Evolutionary conservation across 306 rosid genomes (phyloP), one percentile per base, ranked within the genome.

Genomic region (Malus sieversii): DNA sequence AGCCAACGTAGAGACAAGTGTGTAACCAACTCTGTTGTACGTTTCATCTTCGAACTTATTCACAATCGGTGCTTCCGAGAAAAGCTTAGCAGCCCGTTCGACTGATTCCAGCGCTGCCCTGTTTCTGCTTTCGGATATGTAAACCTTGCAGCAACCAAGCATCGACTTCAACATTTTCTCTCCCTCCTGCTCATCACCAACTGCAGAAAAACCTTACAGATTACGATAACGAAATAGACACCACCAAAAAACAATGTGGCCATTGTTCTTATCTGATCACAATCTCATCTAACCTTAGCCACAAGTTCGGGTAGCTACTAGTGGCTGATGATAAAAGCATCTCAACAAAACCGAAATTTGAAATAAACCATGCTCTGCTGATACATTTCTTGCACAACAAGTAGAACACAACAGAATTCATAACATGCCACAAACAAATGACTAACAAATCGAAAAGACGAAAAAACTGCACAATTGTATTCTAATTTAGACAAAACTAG

Each of bases 61-160:
- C 70, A 96, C 66, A 55, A 92, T 79, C 18, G 91, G 91, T 58
- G 85, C 92, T 53, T 71, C 79, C 4, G 90, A 91, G 80, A 86
- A 88, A 70, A 71, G 74, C 84, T 84, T 92, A 42, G 90, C 89
- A 70, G 97, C 97, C 73, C 30, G 70, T 75, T 92, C 98, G 22
- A 90, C 90, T 3, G 86, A 75, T 53, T 91, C 93, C 66, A 95
- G 76, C 2, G 93, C 98, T 66, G 33, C 77, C 82, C 77, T 87
- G 83, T 88, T 92, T 77, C 99, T 80, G 84, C 93, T 92, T 74
- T 95, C 98, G 62, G 99, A 95, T 73, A 92, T 84, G 83, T 95
- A 92, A 25, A 95, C 89, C 84, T 95, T 95, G 91, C 97, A 95
- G 83, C 98, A 92, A 75, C 84, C 96, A 59, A 95, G 89, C 81